Evolutionary conservation across 2,329 filamentous ascomycete genomes (phyloP), one percentile per base, ranked within the genome.

Genomic region (Nigrospora osmanthi): DNA sequence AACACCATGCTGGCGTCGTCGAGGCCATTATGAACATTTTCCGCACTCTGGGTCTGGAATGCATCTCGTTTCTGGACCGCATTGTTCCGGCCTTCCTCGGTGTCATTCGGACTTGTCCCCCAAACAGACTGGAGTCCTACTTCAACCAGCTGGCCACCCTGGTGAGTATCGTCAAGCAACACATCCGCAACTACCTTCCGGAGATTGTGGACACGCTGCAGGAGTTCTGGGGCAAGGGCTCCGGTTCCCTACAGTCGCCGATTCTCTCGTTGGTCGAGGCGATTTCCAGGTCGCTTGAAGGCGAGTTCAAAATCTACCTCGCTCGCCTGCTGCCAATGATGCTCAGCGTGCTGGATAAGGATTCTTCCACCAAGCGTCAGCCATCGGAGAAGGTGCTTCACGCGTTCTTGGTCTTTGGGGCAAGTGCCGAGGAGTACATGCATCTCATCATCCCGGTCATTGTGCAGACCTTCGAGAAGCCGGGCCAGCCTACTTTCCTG

Each of bases 21-120:
- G 93, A 97, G 62, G 93, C 93, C 6, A 94, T 98, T 56, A 97
- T 98, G 83, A 95, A 89, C 55, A 98, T 98, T 47, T 98, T 98
- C 68, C 87, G 93, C 55, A 98, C 94, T 0, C 76, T 98, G 49
- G 93, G 93, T 2, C 70, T 98, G 55, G 95, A 97, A 62, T 98
- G 93, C 61, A 91, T 98, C 10, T 87, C 89, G 0, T 98, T 97
- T 64, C 78, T 98, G 2, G 86, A 87, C 49, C 85, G 93, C 49
- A 96, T 98, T 49, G 87, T 98, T 31, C 93, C 94, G 0, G 93
- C 89, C 0, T 98, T 98, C 59, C 76, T 98, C 36, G 75, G 81
- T 14, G 91, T 98, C 45, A 95, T 98, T 49, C 80, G 85, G 54
- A 85, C 85, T 42, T 89, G 90, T 6, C 81, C 87, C 14, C 73